Evolutionary conservation across 2,329 filamentous ascomycete genomes (phyloP).

Genomic region (Penicillium thymicola): DNA sequence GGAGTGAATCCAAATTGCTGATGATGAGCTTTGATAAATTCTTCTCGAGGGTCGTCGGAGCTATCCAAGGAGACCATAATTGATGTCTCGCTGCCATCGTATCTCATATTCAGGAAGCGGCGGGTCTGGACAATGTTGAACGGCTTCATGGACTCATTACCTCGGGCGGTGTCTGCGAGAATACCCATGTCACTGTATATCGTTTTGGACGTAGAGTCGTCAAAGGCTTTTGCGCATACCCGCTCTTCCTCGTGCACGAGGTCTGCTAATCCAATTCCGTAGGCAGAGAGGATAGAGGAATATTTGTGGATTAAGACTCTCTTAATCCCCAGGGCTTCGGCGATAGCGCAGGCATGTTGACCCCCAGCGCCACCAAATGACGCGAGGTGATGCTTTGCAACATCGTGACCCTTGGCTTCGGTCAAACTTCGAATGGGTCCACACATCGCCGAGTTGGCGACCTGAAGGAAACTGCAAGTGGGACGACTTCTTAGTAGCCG

Average conservation of each 20-base stretch:
- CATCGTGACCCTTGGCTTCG: conserved; percentile 82
- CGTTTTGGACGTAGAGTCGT: not conserved
- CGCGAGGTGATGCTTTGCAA: conserved; percentile 76
- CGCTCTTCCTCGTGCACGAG: conserved; percentile 39
- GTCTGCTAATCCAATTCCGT: conserved; percentile 45
- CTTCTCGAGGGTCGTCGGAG: conserved; percentile 33
- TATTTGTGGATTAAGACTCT: conserved; percentile 74
- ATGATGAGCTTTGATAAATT: conserved; percentile 40
- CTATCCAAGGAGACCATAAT: conserved; percentile 41
- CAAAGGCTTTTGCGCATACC: conserved; percentile 23
- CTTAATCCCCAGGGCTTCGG: conserved; percentile 71
- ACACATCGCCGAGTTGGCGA: conserved; percentile 88
- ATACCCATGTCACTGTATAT: not conserved
- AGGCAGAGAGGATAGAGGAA: conserved; percentile 42
- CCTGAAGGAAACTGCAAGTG: conserved; percentile 74
- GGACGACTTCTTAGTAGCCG: conserved; percentile 63
- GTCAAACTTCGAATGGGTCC: conserved; percentile 79
- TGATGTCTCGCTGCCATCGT: conserved; percentile 46
- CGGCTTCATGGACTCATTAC: not conserved
- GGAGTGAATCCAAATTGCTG: conserved; percentile 44
- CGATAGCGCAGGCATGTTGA: conserved; percentile 88
- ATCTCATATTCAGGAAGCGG: conserved; percentile 31
- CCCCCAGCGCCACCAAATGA: conserved; percentile 88
- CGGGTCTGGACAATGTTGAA: not conserved
- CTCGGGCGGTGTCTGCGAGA: not conserved